Evolutionary conservation across 768 basidiomycete species (phyloP), one percentile per base, ranked within the genome.

Genomic region (Hypsizygus marmoreus): DNA sequence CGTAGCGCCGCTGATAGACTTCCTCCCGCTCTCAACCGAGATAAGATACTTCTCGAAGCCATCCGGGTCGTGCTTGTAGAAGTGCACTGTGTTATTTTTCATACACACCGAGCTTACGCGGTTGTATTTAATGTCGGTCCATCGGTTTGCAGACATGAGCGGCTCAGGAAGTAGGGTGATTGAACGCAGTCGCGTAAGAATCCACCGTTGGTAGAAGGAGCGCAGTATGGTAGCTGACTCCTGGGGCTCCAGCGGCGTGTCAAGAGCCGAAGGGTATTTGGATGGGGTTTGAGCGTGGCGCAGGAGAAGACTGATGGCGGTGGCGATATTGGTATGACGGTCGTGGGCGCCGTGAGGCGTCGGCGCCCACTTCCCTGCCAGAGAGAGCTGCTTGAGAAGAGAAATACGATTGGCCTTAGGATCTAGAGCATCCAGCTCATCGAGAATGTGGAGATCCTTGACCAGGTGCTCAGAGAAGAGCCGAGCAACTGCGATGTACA

Each of bases 301-400:
- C 11, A 89, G 67, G 38, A 83, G 71, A 12, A 78, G 65, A 11
- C 71, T 66, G 33, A 89, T 75, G 28, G 85, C 84, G 0, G 86
- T 82, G 4, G 80, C 62, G 51, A 89, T 80, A 59, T 84, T 82
- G 2, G 81, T 82, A 45, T 74, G 67, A 8, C 77, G 73, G 54
- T 88, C 87, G 44, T 87, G 86, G 3, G 80, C 71, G 3, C 70
- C 66, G 3, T 61, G 71, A 10, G 81, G 79, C 2, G 79, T 77
- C 0, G 87, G 86, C 0, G 84, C 85, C 86, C 86, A 89, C 61
- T 88, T 90, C 1, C 74, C 73, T 1, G 76, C 83, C 12, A 86
- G 74, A 6, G 77, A 77, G 14, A 88, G 65, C 24, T 70, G 64
- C 49, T 63, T 71, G 5, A 74, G 53, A 17, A 76, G 60, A 4